Base-by-base conservation (phyloP, 2,329 filamentous ascomycete genomes). In the Cercospora sojina region DNA sequence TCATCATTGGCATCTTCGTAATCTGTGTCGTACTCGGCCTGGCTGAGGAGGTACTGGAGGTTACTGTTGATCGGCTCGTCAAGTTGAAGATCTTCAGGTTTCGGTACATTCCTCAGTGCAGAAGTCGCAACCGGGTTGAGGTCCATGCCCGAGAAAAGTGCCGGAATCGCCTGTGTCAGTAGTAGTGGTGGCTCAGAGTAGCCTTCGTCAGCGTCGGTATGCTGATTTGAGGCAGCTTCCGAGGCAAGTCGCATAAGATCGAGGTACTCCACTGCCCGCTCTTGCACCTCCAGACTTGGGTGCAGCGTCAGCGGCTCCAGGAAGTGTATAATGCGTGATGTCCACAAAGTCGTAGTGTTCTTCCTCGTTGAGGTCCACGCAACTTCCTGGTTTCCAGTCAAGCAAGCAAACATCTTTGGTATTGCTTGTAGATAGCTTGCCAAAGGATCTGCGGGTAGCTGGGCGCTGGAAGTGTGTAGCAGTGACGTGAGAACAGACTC, bases 251-350 rank as follows among this genome's bases (percentile, higher is more conserved):
- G 92, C 74, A 98, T 87, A 12, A 98, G 84, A 76, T 99, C 95
- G 0, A 93, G 85, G 73, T 97, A 96, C 76, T 97, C 93, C 1
- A 97, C 93, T 3, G 93, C 90, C 64, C 95, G 88, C 78, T 98
- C 95, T 79, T 99, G 95, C 3, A 99, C 93, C 76, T 99, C 95
- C 1, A 99, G 84, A 73, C 89, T 92, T 0, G 94, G 93, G 77
- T 98, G 92, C 47, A 89, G 84, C 0, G 89, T 88, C 16, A 98
- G 79, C 0, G 89, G 87, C 73, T 98, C 93, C 23, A 97, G 82
- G 57, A 91, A 90, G 76, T 95, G 87, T 20, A 96, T 86, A 6
- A 97, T 88, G 1, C 93, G 88, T 29, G 91, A 90, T 79, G 96
- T 88, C 25, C 96, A 83, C 3, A 98, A 84, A 8, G 90, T 88